Evolutionary conservation across 441 rosid genomes (phyloP).

Genomic region (Populus hybrid): DNA sequence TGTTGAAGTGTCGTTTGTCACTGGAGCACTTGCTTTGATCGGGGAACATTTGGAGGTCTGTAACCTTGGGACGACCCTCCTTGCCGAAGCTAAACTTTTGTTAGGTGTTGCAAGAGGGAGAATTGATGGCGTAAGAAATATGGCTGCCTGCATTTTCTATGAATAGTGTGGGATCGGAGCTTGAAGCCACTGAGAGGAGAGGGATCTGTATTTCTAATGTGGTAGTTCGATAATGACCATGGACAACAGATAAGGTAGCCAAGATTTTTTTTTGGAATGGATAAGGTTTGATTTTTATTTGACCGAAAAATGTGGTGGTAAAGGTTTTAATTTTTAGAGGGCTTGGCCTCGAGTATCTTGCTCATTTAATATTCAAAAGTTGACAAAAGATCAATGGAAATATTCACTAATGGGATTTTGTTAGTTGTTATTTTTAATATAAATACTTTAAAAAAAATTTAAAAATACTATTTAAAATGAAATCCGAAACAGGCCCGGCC

Average conservation of each 20-base stretch:
- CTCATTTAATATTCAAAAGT: too few species aligned
- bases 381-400: neutral
- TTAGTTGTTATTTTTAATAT: too few species aligned
- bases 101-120: conserved; percentile 18
- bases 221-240: neutral
- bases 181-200: neutral
- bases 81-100: conserved; percentile 23
- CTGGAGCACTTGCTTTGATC: conserved; percentile 24
- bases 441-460: too few species aligned
- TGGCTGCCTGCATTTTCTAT: conserved; percentile 36
- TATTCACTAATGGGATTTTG: neutral
- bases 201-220: conserved; percentile 1
- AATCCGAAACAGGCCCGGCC: too few species aligned
- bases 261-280: conserved; percentile 23
- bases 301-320: neutral
- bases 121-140: conserved; percentile 24
- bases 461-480: too few species aligned
- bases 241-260: conserved; percentile 27
- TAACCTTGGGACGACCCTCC: conserved; percentile 22
- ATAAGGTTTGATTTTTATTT: conserved; percentile 21
- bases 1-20: conserved; percentile 21
- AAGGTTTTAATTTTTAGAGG: neutral
- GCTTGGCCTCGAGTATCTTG: neutral
- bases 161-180: neutral
- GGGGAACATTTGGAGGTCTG: conserved; percentile 17